These are phyloP conservation scores for Mucor velutinosus DNA, from an alignment of 371 early-diverging fungal species.

Conservation along the genomic window DNA sequence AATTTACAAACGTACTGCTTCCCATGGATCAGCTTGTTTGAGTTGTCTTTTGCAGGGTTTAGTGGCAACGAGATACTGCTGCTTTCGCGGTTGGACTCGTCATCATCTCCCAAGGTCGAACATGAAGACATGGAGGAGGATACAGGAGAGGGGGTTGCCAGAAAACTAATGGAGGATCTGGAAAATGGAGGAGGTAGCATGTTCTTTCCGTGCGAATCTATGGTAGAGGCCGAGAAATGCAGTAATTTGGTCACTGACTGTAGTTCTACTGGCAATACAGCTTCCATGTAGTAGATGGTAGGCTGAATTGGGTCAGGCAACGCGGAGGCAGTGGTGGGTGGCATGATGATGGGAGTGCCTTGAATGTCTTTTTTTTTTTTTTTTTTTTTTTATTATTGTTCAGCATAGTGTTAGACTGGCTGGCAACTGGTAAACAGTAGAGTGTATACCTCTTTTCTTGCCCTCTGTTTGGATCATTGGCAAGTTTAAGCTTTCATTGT, in stretches of 20 bases:
- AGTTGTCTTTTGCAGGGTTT: background rate
- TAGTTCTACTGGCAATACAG: background rate
- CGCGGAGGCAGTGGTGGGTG: background rate
- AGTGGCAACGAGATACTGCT: background rate
- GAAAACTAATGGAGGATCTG: background rate
- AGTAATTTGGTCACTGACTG: background rate
- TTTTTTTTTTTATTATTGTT: too few species aligned
- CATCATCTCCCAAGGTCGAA: background rate
- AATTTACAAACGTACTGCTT: conserved; percentile 46
- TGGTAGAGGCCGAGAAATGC: background rate
- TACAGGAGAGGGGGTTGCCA: background rate
- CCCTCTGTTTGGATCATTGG: background rate
- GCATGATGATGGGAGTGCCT: background rate
- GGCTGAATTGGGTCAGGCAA: conserved; percentile 8
- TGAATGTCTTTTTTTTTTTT: background rate
- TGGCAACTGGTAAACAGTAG: background rate
- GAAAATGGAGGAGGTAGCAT: conserved; percentile 4
- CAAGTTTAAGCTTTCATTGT: background rate
- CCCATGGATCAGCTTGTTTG: background rate
- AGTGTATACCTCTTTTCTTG: conserved; percentile 1
- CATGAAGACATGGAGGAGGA: background rate
- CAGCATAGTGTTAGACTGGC: too few species aligned
- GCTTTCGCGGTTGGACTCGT: background rate
- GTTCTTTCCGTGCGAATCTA: background rate
- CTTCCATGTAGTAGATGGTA: conserved; percentile 8